These are phyloP conservation scores for Ophiocordyceps polyrhachis-furcata DNA, from an alignment of 2,329 filamentous ascomycete species.

Conservation along the genomic window DNA sequence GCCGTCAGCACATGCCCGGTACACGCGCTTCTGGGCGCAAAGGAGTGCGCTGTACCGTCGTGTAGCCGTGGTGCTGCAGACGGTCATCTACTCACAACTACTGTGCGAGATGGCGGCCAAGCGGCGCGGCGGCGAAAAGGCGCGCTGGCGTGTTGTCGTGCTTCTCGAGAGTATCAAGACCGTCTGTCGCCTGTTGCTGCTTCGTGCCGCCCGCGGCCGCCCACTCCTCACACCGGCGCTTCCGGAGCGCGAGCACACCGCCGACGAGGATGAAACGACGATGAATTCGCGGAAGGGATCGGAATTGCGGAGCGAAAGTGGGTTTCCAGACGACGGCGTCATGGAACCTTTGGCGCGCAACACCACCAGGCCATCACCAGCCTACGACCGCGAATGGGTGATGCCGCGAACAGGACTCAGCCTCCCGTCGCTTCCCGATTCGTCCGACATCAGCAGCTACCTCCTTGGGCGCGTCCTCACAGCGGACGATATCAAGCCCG, in stretches of 20 bases:
- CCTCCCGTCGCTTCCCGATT: constrained; percentile 64
- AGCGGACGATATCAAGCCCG: constrained; percentile 90
- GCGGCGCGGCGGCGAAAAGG: constrained; percentile 56
- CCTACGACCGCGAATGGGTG: constrained; percentile 47
- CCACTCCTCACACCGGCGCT: constrained; percentile 69
- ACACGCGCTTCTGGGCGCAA: constrained; percentile 47
- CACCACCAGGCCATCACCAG: constrained; percentile 6
- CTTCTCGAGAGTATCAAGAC: constrained; percentile 76
- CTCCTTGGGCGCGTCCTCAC: constrained; percentile 80
- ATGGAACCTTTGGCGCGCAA: not conserved
- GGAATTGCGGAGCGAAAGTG: constrained; percentile 10
- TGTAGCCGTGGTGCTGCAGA: constrained; percentile 65
- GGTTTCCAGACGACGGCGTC: not conserved
- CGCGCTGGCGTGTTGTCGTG: constrained; percentile 75
- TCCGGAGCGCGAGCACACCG: constrained; percentile 68
- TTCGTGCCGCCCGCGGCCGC: constrained; percentile 66
- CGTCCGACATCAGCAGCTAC: constrained; percentile 69
- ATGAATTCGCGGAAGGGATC: constrained; percentile 15
- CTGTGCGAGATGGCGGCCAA: constrained; percentile 97
- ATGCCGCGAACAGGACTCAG: constrained; percentile 91
- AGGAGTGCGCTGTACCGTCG: constrained; percentile 55
- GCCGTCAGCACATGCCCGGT: constrained; percentile 39
- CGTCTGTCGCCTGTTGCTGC: constrained; percentile 58
- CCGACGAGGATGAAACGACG: constrained; percentile 22
- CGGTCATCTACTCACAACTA: constrained; percentile 86